These are phyloP conservation scores for Botryosphaeria agaves DNA, from an alignment of 2,329 filamentous ascomycete genomes.

Conservation along the genomic window DNA sequence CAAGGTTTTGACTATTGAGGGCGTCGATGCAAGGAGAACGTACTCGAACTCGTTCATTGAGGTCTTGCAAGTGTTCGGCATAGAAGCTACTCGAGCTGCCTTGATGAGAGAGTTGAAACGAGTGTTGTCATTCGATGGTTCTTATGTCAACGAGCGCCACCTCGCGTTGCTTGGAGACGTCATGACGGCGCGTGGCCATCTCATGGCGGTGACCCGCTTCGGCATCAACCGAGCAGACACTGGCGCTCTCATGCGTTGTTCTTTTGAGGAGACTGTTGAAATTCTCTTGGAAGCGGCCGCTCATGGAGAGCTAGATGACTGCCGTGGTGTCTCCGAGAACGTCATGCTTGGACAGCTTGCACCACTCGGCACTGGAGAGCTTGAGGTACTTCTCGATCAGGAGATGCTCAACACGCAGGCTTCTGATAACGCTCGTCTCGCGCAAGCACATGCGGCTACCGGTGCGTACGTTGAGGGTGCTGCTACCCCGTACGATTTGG, in stretches of 20 bases:
- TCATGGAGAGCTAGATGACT: constrained; percentile 90
- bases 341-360: constrained; percentile 96
- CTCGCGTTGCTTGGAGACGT: constrained; percentile 89
- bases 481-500: constrained; percentile 79
- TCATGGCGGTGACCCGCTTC: constrained; percentile 94
- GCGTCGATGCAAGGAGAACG: constrained; percentile 71
- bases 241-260: constrained; percentile 96
- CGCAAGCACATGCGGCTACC: constrained; percentile 58
- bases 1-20: constrained; percentile 69
- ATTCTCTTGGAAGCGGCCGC: constrained; percentile 92
- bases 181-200: constrained; percentile 87
- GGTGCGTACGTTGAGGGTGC: constrained; percentile 55
- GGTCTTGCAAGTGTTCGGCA: constrained; percentile 86
- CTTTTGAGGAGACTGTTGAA: constrained; percentile 97
- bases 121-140: constrained; percentile 95
- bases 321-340: constrained; percentile 95
- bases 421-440: constrained; percentile 73
- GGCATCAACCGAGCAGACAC: constrained; percentile 98
- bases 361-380: constrained; percentile 90
- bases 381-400: constrained; percentile 84
- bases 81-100: constrained; percentile 79
- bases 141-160: constrained; percentile 97
- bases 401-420: constrained; percentile 93
- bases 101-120: constrained; percentile 77
- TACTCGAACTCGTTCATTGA: constrained; percentile 95